A percentile compares a stretch with the other conserved stretches of the same genome.
Evolutionary conservation across 768 basidiomycete species (phyloP).

Genomic region (Paxillus rubicundulus): DNA sequence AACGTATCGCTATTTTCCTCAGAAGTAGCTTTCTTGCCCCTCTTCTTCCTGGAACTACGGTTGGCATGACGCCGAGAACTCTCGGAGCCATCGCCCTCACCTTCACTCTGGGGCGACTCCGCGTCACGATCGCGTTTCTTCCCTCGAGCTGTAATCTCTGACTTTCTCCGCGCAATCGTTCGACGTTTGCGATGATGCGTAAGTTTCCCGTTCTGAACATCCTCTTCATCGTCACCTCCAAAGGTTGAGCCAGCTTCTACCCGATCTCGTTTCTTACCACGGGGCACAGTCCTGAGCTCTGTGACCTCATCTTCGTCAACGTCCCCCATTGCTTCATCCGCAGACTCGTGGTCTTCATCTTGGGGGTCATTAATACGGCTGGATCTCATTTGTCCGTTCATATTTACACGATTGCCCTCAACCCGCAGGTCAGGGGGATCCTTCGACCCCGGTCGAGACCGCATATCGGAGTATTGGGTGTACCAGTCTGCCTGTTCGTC

Average conservation of each 20-base stretch:
- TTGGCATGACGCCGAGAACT: slow-evolving; percentile 4
- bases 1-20: slow-evolving; percentile 47
- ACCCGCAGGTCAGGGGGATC: slow-evolving; percentile 45
- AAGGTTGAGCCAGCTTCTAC: slow-evolving; percentile 70
- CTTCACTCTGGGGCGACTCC: slow-evolving; percentile 41
- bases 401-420: slow-evolving; percentile 39
- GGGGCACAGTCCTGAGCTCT: slow-evolving; percentile 35
- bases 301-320: slow-evolving; percentile 43
- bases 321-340: slow-evolving; percentile 35
- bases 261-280: slow-evolving; percentile 75
- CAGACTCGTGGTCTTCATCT: slow-evolving; percentile 46
- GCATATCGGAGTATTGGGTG: slow-evolving; percentile 27
- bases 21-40: slow-evolving; percentile 43
- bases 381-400: slow-evolving; percentile 44
- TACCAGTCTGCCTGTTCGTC: slow-evolving; percentile 46
- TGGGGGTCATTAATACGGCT: slow-evolving; percentile 37
- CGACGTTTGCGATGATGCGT: slow-evolving; percentile 56
- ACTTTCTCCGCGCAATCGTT: slow-evolving; percentile 51
- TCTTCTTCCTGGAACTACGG: slow-evolving; percentile 46
- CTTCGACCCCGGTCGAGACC: slow-evolving; percentile 45
- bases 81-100: slow-evolving; percentile 14
- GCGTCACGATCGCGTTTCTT: slow-evolving; percentile 66
- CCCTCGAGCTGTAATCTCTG: slow-evolving; percentile 47
- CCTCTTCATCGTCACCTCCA: slow-evolving; percentile 53
- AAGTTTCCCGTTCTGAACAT: slow-evolving; percentile 39